Conservation (phyloP, 2,329 filamentous ascomycete species). For the Sphaerulina populicola region DNA sequence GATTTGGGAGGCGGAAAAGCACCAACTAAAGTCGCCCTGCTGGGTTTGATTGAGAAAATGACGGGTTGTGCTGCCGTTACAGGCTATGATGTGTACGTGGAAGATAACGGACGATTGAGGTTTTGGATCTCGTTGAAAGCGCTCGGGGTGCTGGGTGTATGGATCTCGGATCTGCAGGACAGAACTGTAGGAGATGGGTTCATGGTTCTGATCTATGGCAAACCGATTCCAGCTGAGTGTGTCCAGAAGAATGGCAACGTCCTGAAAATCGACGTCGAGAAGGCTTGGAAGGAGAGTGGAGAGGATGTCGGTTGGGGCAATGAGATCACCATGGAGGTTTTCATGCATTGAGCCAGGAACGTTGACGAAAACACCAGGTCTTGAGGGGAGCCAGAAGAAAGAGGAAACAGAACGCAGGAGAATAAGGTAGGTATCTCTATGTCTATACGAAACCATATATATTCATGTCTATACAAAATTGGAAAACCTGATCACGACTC, state of each 20-base stretch:
- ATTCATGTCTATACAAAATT: too few species aligned
- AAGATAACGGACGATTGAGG: conserved; percentile 53
- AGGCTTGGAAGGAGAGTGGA: conserved; percentile 68
- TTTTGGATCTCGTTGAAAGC: conserved; percentile 69
- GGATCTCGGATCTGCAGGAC: conserved; percentile 59
- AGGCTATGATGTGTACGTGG: conserved; percentile 50
- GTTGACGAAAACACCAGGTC: not conserved
- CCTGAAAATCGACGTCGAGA: conserved; percentile 66
- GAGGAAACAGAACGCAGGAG: not conserved
- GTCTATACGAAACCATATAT: too few species aligned
- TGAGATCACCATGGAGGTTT: conserved; percentile 63
- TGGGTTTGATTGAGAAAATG: conserved; percentile 83
- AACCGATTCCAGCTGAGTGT: conserved; percentile 58
- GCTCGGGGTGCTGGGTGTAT: conserved; percentile 68
- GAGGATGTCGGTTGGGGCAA: conserved; percentile 70
- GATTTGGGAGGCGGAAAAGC: conserved; percentile 24
- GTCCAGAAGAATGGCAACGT: conserved; percentile 51
- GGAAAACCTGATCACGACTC: too few species aligned
- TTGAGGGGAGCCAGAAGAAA: not conserved
- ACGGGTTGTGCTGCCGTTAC: conserved; percentile 73
- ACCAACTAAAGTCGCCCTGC: conserved; percentile 52
- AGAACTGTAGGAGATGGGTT: conserved; percentile 34
- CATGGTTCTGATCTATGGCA: conserved; percentile 57
- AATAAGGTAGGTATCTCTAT: too few species aligned
- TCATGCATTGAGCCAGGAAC: conserved; percentile 29